Percentiles rank a stretch among this genome's conserved stretches.
Conservation (phyloP, 2,329 filamentous ascomycete species). For the Meredithiella fracta region DNA sequence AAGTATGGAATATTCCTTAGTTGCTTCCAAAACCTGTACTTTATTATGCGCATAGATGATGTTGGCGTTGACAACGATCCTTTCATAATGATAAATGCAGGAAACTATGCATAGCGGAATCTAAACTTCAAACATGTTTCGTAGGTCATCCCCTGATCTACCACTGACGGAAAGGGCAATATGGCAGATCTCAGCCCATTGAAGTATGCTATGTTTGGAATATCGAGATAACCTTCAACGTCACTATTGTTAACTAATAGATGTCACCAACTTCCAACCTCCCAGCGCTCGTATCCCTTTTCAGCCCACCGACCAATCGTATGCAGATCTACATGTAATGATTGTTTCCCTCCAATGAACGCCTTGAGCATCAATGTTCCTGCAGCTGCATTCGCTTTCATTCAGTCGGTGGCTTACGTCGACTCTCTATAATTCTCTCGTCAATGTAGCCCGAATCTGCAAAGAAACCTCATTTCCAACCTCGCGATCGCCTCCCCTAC, state of each 20-base stretch:
- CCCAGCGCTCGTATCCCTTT: too few species aligned
- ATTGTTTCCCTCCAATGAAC: not conserved
- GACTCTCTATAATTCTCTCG: not conserved
- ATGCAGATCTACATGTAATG: not conserved
- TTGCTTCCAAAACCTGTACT: not conserved
- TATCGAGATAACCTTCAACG: not conserved
- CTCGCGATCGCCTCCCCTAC: not conserved
- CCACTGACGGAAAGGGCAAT: not conserved
- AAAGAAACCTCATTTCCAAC: not conserved
- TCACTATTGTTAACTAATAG: too few species aligned
- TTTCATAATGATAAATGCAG: not conserved
- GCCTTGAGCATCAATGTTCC: not conserved
- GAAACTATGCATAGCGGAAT: not conserved
- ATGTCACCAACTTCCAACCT: too few species aligned
- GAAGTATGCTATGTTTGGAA: not conserved
- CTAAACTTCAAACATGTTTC: not conserved
- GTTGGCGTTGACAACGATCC: not conserved
- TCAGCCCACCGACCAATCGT: too few species aligned
- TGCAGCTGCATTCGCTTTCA: not conserved
- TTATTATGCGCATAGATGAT: not conserved
- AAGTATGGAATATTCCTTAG: not conserved
- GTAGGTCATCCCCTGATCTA: not conserved
- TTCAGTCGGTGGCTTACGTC: not conserved
- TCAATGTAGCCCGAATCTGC: not conserved
- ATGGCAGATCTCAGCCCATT: not conserved